Evolutionary conservation across 1,284 basidiomycete genomes (phyloP).

Genomic region (Cystobasidium pallidum): DNA sequence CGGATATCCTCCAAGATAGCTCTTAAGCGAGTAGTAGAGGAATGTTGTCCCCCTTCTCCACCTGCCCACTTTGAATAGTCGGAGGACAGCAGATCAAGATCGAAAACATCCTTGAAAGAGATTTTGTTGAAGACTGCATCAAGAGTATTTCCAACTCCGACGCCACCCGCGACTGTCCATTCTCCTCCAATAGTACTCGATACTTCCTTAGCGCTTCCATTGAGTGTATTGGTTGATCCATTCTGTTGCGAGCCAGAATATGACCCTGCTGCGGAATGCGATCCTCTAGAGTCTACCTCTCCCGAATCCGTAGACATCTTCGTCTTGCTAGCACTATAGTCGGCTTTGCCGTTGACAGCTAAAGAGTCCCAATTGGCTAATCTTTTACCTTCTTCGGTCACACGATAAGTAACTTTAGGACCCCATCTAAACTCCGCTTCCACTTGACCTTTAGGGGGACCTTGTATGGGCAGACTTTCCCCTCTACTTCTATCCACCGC

Average conservation of each 20-base stretch:
- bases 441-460: conserved; percentile 19
- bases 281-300: conserved; percentile 36
- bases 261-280: not conserved
- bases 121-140: conserved; percentile 71
- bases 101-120: conserved; percentile 59
- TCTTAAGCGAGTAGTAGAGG: conserved; percentile 75
- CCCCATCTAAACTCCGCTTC: conserved; percentile 90
- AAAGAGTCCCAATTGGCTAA: conserved; percentile 59
- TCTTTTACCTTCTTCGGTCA: conserved; percentile 88
- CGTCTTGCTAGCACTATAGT: not conserved
- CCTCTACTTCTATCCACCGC: conserved; percentile 64
- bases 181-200: conserved; percentile 27
- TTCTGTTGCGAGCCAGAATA: conserved; percentile 20
- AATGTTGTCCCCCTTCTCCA: conserved; percentile 69
- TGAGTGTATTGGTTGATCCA: conserved; percentile 17
- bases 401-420: conserved; percentile 87
- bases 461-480: conserved; percentile 59
- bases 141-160: conserved; percentile 66
- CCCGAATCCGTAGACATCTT: conserved; percentile 35
- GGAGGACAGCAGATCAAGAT: conserved; percentile 38
- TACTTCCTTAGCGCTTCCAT: conserved; percentile 3
- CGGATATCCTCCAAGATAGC: conserved; percentile 94
- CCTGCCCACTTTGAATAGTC: conserved; percentile 40
- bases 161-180: conserved; percentile 27
- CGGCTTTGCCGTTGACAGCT: conserved; percentile 10